Conservation (phyloP, 2,329 filamentous ascomycete species). For the Teratosphaeria zuluensis region DNA sequence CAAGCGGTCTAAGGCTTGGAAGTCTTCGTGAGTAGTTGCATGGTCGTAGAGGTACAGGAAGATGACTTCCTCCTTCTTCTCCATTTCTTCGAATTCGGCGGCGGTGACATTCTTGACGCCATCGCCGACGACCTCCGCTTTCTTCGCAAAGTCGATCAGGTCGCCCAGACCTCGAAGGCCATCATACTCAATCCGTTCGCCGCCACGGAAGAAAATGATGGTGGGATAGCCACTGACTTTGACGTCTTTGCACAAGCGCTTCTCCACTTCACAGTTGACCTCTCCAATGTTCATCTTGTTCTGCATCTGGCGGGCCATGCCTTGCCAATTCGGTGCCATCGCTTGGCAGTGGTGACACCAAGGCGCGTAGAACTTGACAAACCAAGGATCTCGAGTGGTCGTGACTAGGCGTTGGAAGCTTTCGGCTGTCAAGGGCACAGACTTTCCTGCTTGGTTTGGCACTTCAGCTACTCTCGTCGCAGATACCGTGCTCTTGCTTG, state of each 20-base stretch:
- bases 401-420: slow-evolving; percentile 80
- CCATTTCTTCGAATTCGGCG: slow-evolving; percentile 65
- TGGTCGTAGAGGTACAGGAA: slow-evolving; percentile 98
- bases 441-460: slow-evolving; percentile 62
- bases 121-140: slow-evolving; percentile 65
- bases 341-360: slow-evolving; percentile 96
- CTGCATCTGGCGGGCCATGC: slow-evolving; percentile 85
- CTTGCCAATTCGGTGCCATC: slow-evolving; percentile 80
- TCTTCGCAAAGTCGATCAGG: slow-evolving; percentile 75
- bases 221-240: slow-evolving; percentile 74
- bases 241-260: slow-evolving; percentile 85
- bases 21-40: slow-evolving; percentile 87
- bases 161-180: slow-evolving; percentile 88
- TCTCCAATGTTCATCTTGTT: slow-evolving; percentile 85
- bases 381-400: slow-evolving; percentile 84
- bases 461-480: slow-evolving; percentile 35
- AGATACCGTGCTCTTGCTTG: slow-evolving; percentile 37
- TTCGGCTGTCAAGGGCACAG: slow-evolving; percentile 67
- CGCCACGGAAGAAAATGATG: slow-evolving; percentile 83
- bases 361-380: slow-evolving; percentile 96
- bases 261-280: slow-evolving; percentile 85
- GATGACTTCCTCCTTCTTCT: slow-evolving; percentile 88
- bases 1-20: slow-evolving; percentile 74
- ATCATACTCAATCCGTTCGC: slow-evolving; percentile 85
- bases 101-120: slow-evolving; percentile 76